Evolutionary conservation across 2,329 filamentous ascomycete genomes (phyloP), one percentile per base, ranked within the genome.

Genomic region (Aspergillus sp.): DNA sequence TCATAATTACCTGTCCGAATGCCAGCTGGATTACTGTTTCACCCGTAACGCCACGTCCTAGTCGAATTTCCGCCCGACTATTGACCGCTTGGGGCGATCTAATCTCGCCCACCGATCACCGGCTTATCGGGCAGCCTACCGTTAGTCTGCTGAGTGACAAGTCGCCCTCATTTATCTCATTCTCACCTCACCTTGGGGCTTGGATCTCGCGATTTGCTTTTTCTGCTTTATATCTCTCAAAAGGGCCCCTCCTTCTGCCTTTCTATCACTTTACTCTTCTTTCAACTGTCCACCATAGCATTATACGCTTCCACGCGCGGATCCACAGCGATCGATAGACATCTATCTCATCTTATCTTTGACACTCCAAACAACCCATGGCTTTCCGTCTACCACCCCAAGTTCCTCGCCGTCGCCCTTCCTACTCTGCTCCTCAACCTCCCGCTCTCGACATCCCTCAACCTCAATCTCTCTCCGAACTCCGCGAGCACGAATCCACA

Each of bases 401-500:
- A 56, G 70, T 65, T 40, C 67, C 72, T 42, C 70, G 66, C 48
- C 72, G 70, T 54, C 70, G 69, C 57, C 69, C 68, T 20, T 71
- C 73, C 24, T 73, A 74, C 50, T 66, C 72, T 5, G 58, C 64
- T 17, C 58, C 70, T 2, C 69, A 66, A 51, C 65, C 62, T 8
- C 65, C 68, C 20, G 45, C 61, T 2, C 63, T 73, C 22, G 66
- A 73, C 39, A 61, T 68, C 39, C 63, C 69, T 40, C 56, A 68
- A 15, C 54, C 68, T n/a, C 56, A 68, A 15, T 54, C 68, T n/a
- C 56, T 65, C 8, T 56, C 64, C 8, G 68, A 79, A 63, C 75
- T 79, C 19, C 70, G 77, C 44, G 77, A 86, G 59, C 86, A 90
- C 60, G 89, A 93, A 64, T 89, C 90, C 12, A 89, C 95, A 75